Percentiles rank a stretch among this genome's conserved stretches.
Evolutionary conservation across 192 early-diverging fungal species (phyloP).

Genomic region (Coemansia sp.): DNA sequence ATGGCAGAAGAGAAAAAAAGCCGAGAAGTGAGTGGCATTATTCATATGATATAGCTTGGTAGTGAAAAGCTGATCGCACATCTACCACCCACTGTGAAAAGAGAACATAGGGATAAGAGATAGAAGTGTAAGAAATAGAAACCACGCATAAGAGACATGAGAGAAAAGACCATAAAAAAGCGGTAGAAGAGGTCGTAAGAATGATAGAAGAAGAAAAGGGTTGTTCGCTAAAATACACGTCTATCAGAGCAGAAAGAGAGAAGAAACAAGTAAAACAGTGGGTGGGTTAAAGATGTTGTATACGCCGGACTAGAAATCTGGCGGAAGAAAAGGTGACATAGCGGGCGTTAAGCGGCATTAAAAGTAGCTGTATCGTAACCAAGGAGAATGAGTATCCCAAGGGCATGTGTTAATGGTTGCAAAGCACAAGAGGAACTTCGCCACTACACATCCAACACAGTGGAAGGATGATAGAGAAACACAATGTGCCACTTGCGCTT

Average conservation of each 20-base stretch:
- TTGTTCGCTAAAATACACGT: constrained; percentile 44
- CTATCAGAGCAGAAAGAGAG: constrained; percentile 34
- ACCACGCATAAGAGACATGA: constrained; percentile 4
- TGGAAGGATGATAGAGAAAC: not conserved
- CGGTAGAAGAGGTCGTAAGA: constrained; percentile 5
- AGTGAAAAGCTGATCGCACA: constrained; percentile 3
- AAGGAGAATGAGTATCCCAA: not conserved
- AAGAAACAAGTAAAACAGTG: constrained; percentile 9
- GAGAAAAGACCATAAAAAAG: constrained; percentile 7
- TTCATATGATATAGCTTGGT: constrained; percentile 8
- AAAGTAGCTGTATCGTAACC: not conserved
- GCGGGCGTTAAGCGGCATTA: not conserved
- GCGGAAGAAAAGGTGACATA: not conserved
- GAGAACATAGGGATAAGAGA: constrained; percentile 9
- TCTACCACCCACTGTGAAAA: not conserved
- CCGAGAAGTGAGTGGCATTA: constrained; percentile 9
- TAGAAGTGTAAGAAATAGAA: constrained; percentile 7
- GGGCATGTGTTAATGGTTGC: not conserved
- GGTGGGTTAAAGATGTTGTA: constrained; percentile 7
- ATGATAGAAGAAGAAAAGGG: constrained; percentile 6
- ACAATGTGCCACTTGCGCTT: not conserved
- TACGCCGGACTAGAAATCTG: not conserved
- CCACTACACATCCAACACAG: not conserved
- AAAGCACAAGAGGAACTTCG: not conserved
- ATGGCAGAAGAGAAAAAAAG: constrained; percentile 5